Percentiles rank a stretch among this genome's conserved stretches.
phyloP scores from a whole-genome alignment of 2,329 filamentous ascomycete species.

The Calonectria pauciramosa region DNA sequence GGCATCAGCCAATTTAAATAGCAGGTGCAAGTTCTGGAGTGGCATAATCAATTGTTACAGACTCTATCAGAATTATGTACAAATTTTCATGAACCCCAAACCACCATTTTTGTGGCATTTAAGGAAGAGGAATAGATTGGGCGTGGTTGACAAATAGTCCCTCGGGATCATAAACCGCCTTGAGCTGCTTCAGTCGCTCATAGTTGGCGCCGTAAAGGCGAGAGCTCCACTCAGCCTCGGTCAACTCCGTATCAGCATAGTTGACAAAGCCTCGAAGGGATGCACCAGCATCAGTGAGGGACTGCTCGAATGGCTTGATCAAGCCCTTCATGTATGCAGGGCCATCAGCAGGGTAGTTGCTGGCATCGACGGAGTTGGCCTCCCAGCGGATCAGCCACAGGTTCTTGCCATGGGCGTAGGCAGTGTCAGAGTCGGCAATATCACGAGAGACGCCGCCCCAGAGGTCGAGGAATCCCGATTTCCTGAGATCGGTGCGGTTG shows the following conservation, averaged over 20 bases:
- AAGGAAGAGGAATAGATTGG: constrained; percentile 38
- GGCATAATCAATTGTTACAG: no score
- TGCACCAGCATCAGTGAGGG: constrained; percentile 34
- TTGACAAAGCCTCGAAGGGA: constrained; percentile 43
- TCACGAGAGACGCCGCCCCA: constrained; percentile 43
- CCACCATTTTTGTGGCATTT: no score
- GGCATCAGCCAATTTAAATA: not conserved
- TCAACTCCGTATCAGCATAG: constrained; percentile 44
- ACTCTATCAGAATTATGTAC: not conserved
- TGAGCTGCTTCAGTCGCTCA: constrained; percentile 38
- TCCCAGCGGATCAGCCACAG: constrained; percentile 44
- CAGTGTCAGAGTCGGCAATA: constrained; percentile 37
- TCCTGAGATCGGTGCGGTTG: constrained; percentile 40
- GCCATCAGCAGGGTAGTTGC: constrained; percentile 37
- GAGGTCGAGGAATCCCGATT: constrained; percentile 42
- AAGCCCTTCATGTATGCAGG: constrained; percentile 36
- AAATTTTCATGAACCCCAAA: not conserved
- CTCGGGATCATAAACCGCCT: constrained; percentile 36
- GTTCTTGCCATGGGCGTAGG: constrained; percentile 41
- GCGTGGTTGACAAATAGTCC: constrained; percentile 39
- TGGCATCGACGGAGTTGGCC: constrained; percentile 24
- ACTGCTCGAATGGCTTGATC: constrained; percentile 41
- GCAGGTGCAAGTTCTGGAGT: not conserved
- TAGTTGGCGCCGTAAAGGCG: constrained; percentile 41
- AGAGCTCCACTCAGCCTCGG: constrained; percentile 40